These are phyloP conservation scores for Colletotrichum orbiculare DNA, from an alignment of 2,329 filamentous ascomycete species.

Conservation along the genomic window DNA sequence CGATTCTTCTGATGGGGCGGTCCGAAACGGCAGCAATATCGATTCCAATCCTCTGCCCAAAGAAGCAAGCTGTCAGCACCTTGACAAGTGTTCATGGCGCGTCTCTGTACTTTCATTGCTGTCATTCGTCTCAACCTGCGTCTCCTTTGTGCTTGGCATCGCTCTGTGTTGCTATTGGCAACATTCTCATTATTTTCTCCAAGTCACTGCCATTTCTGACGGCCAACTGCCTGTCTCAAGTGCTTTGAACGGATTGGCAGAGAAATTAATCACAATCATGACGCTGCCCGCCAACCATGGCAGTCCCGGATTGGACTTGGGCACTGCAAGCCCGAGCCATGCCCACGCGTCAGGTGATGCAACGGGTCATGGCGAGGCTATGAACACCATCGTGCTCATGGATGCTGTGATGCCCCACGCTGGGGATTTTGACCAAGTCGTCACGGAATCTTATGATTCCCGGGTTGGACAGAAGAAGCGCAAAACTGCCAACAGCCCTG, in stretches of 20 bases:
- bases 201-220: not conserved
- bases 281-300: not conserved
- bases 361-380: too few species aligned
- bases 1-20: too few species aligned
- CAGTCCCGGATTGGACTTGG: slow-evolving; percentile 1
- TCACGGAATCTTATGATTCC: not conserved
- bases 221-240: not conserved
- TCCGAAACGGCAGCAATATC: too few species aligned
- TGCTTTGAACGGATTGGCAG: too few species aligned
- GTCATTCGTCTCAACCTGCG: not conserved
- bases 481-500: slow-evolving; percentile 10
- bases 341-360: too few species aligned
- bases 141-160: not conserved
- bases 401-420: not conserved
- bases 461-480: slow-evolving; percentile 10
- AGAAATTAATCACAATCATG: too few species aligned
- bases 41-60: too few species aligned
- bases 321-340: too few species aligned
- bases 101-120: not conserved
- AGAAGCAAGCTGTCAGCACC: not conserved
- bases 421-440: not conserved
- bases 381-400: not conserved
- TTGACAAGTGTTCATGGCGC: slow-evolving; percentile 30
- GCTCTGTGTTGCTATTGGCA: slow-evolving; percentile 18
- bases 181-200: not conserved